Base-by-base conservation (phyloP, 2,329 filamentous ascomycete genomes). In the Albifimbria verrucaria region DNA sequence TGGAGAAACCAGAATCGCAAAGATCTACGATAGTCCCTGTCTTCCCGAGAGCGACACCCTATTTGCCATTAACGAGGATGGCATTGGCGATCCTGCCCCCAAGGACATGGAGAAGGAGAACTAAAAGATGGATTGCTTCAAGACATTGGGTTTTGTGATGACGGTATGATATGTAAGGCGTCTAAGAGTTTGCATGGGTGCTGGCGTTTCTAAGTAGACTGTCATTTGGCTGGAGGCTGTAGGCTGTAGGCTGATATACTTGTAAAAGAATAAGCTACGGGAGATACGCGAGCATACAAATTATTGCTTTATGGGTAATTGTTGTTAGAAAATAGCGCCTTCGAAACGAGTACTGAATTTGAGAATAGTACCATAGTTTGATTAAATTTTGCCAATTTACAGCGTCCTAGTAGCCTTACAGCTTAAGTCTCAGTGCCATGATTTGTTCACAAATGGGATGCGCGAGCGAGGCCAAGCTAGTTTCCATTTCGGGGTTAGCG, bases 1-100 rank as follows among this genome's bases (percentile, higher is more conserved):
- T 52, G 94, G 83, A 25, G 94, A 99, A 78, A 99, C 94, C 21
- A 85, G 94, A 76, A 90, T 99, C 61, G 96, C 94, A 76, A 99
- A 97, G 79, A 99, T 99, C 57, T 99, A 99, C 68, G 95, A 99
- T 73, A 97, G 92, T 63, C 94, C 94, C 2, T 99, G 94, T 72
- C 76, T 99, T 59, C 94, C 94, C 0, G 94, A 99, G 75, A 95
- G 91, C 64, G 95, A 99, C 71, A 96, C 91, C 67, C 74, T 97
- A 62, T 99, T 99, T 74, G 93, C 94, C 46, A 99, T 99, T 69
- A 91, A 90, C 53, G 95, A 97, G 72, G 92, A 97, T 68, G 94
- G 94, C 43, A 99, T 99, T 65, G 91, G 91, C 24, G 94, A 99
- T 68, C 94, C 94, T 44, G 90, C 88, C 54, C 93, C 94, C 45